Evolutionary conservation across 345 rosid species (phyloP), one percentile per base, ranked within the genome.

Genomic region (Salix koriyanagi): DNA sequence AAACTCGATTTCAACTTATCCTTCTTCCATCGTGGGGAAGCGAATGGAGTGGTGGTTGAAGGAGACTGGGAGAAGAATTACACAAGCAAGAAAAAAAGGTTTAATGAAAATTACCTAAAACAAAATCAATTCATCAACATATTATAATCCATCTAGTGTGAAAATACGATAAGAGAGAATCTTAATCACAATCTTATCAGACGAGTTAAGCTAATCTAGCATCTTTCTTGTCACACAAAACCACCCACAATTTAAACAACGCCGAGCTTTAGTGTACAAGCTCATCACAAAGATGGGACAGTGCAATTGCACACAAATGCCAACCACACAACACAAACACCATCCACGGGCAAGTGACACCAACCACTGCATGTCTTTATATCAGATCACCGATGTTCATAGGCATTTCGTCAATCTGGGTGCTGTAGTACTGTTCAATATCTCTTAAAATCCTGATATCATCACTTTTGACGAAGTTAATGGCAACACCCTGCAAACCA

Each of bases 341-440:
- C 41, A 32, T 16, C 42, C 30, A 14, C 64, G 6, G 61, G 71
- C 44, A 69, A 58, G 16, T 36, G 26, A 60, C 23, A 28, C 46
- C 5, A 52, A 6, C 10, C 25, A 26, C 18, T 10, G 28, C 5
- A 37, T 19, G 37, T 58, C 52, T 83, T 83, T 73, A 90, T 72
- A 92, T 88, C 44, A 94, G 89, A 83, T 94, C 98, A 68, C 96
- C 91, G 78, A 92, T 96, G 74, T 92, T 94, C 98, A 92, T 88
- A 0, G 97, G 97, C 97, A 94, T 92, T 84, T 94, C 98, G 18
- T 92, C 96, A 8, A 94, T 94, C 93, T 94, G 97, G 66, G 98
- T 94, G 84, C 94, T 92, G 85, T 94, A 92, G 67, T 92, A 94
- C 77, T 92, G 96, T 89, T 92, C 94, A 26, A 92, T 94, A 76